These are phyloP conservation scores for Cyclotella kingstonii DNA, from an alignment of 108 stramenopile genomes.

Conservation along the genomic window DNA sequence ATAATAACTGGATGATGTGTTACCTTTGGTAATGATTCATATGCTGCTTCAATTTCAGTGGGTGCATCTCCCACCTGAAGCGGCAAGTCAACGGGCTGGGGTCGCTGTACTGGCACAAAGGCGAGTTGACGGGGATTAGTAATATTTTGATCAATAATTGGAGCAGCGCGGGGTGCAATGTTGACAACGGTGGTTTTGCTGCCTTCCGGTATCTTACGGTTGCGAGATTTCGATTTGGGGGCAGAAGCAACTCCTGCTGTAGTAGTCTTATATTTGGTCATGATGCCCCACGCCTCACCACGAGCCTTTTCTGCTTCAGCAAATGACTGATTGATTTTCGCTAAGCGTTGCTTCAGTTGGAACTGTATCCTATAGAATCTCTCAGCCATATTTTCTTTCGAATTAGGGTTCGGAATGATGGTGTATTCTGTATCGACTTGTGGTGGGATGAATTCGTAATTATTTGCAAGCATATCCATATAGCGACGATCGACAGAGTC, in stretches of 20 bases:
- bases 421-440: slow-evolving; percentile 19
- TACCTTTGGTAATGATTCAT: slow-evolving; percentile 7
- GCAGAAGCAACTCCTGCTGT: background rate
- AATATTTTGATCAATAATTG: background rate
- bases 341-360: slow-evolving; percentile 15
- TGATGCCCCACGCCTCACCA: slow-evolving; percentile 2
- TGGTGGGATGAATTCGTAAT: slow-evolving; percentile 56
- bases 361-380: slow-evolving; percentile 42
- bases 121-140: too few species aligned
- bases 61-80: too few species aligned
- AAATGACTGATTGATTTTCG: slow-evolving; percentile 35
- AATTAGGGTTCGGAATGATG: slow-evolving; percentile 24
- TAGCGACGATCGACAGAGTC: slow-evolving; percentile 28
- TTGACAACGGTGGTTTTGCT: background rate
- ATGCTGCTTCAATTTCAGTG: too few species aligned
- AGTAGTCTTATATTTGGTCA: background rate
- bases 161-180: background rate
- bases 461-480: slow-evolving; percentile 8
- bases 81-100: too few species aligned
- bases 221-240: slow-evolving; percentile 3
- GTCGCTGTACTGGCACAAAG: too few species aligned
- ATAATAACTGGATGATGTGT: background rate
- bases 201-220: background rate
- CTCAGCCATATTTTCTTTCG: slow-evolving; percentile 56
- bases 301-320: slow-evolving; percentile 55